Base-by-base conservation (phyloP, 2,329 filamentous ascomycete genomes). In the Leptoxyphium fumago region DNA sequence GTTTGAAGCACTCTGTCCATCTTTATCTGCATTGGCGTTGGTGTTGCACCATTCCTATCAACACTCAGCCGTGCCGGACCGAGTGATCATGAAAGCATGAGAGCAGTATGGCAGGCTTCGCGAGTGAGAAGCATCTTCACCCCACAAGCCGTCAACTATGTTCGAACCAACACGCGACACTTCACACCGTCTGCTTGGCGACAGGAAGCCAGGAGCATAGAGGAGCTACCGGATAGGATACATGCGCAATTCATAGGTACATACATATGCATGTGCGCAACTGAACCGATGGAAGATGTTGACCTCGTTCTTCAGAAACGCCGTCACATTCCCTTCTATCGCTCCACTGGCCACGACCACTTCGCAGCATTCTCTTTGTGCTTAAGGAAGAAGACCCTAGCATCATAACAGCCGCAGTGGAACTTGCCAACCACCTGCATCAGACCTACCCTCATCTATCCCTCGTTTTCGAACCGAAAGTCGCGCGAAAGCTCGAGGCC, bases 371-470 rank as follows among this genome's bases (percentile, higher is more conserved):
- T 43, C 68, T 85, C 46, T 63, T 84, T 45, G 73, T 82, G 39
- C 79, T 80, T 60, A 85, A 84, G 59, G 71, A 77, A 49, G 67
- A 72, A 50, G 73, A 74, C 2, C 65, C 69, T 2, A 62, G 64
- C 26, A 73, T 78, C 42, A 75, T 72, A 26, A 61, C 68, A 11
- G 73, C 75, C 2, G 60, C 80, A 32, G 56, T 77, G 46, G 74
- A 78, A 53, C 78, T 78, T 55, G 69, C 69, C 38, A 69, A 70
- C 57, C 83, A 96, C 62, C 75, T 95, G 46, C 76, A 79, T 52
- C 72, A 70, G 48, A 84, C 85, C 46, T 95, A 96, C 61, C 81
- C 86, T 1, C 75, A 76, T 43, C 76, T 88, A 49, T 82, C 85
- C 55, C 71, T 96, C 41, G 76, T 96, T 10, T 79, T 96, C 52